Evolutionary conservation across 78 protist species (phyloP).

Genomic region (Monosiga brevicollis): DNA sequence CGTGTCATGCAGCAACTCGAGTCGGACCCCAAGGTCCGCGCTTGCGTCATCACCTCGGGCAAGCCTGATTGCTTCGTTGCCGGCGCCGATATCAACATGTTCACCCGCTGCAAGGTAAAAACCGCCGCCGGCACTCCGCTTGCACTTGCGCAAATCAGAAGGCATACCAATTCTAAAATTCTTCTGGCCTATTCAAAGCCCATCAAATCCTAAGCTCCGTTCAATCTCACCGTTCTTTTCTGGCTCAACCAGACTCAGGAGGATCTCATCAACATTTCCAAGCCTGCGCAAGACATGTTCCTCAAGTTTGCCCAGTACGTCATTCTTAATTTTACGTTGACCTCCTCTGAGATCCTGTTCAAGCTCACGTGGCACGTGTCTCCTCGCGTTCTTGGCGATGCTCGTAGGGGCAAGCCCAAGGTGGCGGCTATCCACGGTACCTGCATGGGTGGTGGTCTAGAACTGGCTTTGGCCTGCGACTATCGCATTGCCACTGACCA

Average conservation of each 20-base stretch:
- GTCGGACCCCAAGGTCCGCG: conserved; percentile 3
- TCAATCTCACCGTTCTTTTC: no score
- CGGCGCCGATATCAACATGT: conserved; percentile 38
- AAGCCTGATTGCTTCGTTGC: conserved; percentile 39
- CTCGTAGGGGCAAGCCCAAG: conserved; percentile 29
- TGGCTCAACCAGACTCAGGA: no score
- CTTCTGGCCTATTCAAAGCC: no score
- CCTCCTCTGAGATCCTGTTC: conserved; percentile 4
- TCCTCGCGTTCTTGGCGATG: no score
- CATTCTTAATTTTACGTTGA: background rate
- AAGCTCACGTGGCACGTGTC: no score
- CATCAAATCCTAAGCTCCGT: no score
- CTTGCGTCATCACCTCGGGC: conserved; percentile 33
- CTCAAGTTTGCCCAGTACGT: background rate
- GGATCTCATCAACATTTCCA: background rate
- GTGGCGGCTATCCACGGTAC: conserved; percentile 74
- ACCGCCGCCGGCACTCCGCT: no score
- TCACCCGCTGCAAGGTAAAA: background rate
- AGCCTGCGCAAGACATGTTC: background rate
- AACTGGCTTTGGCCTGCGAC: conserved; percentile 77
- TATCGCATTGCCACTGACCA: conserved; percentile 51
- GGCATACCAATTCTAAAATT: no score
- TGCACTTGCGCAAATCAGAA: no score
- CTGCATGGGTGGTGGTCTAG: conserved; percentile 90
- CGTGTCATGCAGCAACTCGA: background rate